Evolutionary conservation across 768 basidiomycete genomes (phyloP).

Genomic region (Rhodotorula graminis): DNA sequence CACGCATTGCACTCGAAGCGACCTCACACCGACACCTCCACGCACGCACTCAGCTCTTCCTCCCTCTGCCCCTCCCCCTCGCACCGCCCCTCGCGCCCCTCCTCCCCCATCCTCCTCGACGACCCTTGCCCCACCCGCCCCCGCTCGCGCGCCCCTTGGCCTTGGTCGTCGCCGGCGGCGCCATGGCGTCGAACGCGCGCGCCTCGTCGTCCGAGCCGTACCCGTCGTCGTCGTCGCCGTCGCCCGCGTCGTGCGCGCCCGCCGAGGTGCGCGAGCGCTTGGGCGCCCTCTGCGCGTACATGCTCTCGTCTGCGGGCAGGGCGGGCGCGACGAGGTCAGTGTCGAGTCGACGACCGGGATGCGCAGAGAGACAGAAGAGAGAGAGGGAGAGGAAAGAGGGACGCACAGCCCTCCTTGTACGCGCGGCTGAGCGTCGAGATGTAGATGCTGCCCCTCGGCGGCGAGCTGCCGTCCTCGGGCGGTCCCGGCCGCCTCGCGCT

Average conservation of each 20-base stretch:
- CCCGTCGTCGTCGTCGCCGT: neutral
- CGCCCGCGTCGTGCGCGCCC: neutral
- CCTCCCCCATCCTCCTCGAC: neutral
- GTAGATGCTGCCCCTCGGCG: constrained; percentile 21
- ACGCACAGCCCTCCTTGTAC: constrained; percentile 22
- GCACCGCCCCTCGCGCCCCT: neutral
- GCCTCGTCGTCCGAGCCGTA: neutral
- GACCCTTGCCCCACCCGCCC: neutral
- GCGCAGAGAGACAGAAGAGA: neutral
- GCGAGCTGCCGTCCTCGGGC: constrained; percentile 20
- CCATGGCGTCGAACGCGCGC: constrained; percentile 1
- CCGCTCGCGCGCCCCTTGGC: neutral
- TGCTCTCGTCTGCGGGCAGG: neutral
- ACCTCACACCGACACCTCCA: too few relatives aligned
- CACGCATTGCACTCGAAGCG: too few relatives aligned
- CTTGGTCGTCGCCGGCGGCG: neutral
- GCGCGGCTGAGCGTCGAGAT: constrained; percentile 17
- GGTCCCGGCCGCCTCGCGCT: constrained; percentile 7
- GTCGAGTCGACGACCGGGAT: neutral
- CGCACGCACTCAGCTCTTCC: neutral
- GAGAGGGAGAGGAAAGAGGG: too few relatives aligned
- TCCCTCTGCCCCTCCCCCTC: neutral
- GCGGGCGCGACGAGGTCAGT: too few relatives aligned
- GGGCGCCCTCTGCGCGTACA: neutral
- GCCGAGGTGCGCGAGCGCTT: neutral